These are phyloP conservation scores for Ophiocordyceps camponoti-floridani DNA, from an alignment of 2,329 filamentous ascomycete species.

Conservation along the genomic window DNA sequence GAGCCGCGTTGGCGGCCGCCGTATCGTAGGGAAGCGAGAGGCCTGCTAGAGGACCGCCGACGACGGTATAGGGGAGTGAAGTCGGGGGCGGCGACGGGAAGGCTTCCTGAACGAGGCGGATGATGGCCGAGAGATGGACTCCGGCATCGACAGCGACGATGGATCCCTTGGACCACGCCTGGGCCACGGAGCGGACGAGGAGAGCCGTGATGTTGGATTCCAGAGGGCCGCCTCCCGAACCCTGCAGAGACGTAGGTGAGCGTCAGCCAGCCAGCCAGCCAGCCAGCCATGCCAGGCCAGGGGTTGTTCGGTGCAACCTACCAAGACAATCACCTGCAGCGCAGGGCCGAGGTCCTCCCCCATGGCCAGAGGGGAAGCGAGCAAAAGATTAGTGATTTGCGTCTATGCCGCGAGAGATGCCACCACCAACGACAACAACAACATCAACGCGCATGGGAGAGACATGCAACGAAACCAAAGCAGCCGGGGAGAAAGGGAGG, in stretches of 20 bases:
- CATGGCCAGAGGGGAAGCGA: slow-evolving; percentile 5
- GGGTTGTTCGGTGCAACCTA: slow-evolving; percentile 23
- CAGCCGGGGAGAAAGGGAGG: too few species aligned
- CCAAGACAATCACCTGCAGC: slow-evolving; percentile 59
- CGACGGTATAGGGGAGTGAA: slow-evolving; percentile 30
- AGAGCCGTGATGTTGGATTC: slow-evolving; percentile 85
- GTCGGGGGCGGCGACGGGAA: slow-evolving; percentile 16
- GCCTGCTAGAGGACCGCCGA: slow-evolving; percentile 62
- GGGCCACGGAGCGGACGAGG: slow-evolving; percentile 64
- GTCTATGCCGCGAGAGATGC: not conserved
- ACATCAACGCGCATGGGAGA: not conserved
- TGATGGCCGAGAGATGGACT: slow-evolving; percentile 72
- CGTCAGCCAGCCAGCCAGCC: too few species aligned
- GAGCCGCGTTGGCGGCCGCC: slow-evolving; percentile 59
- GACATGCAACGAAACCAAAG: not conserved
- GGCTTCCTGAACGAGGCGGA: slow-evolving; percentile 52
- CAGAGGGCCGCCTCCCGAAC: slow-evolving; percentile 72
- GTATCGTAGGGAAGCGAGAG: slow-evolving; percentile 50
- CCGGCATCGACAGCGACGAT: slow-evolving; percentile 88
- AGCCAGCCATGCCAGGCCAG: not conserved
- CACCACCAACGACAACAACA: not conserved
- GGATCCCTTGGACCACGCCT: slow-evolving; percentile 67
- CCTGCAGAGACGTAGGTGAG: slow-evolving; percentile 28
- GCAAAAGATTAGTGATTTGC: not conserved
- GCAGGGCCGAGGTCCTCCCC: slow-evolving; percentile 22